Conservation (phyloP, 345 rosid species). For the Dimocarpus longan region DNA sequence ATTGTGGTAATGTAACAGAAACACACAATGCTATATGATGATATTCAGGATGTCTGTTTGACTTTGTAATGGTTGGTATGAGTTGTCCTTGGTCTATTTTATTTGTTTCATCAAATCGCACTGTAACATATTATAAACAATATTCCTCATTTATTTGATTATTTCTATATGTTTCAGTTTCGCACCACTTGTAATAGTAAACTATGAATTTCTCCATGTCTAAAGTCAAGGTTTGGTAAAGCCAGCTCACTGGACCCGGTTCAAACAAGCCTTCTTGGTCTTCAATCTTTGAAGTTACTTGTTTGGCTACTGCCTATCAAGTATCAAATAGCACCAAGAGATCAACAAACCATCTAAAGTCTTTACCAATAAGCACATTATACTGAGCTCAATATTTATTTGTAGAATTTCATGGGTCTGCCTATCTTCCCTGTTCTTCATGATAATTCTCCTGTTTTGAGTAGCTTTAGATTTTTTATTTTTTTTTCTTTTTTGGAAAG, state of each 20-base stretch:
- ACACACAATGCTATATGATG: background rate
- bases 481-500: too few species aligned
- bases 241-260: background rate
- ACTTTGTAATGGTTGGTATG: background rate
- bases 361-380: too few species aligned
- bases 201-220: background rate
- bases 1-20: background rate
- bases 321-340: background rate
- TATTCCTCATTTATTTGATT: too few species aligned
- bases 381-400: too few species aligned
- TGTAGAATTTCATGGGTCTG: too few species aligned
- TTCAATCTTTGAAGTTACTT: background rate
- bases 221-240: background rate
- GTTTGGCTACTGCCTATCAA: background rate
- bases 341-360: background rate
- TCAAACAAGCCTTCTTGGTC: background rate
- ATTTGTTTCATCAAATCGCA: background rate
- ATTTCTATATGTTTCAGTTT: too few species aligned
- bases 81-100: background rate
- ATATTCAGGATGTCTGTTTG: background rate
- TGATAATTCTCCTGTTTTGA: too few species aligned
- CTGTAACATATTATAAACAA: too few species aligned
- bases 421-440: too few species aligned
- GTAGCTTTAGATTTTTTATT: too few species aligned
- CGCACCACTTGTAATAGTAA: background rate